phyloP scores from a whole-genome alignment of 2,329 filamentous ascomycete genomes.

The Dactylellina parvicollis region DNA sequence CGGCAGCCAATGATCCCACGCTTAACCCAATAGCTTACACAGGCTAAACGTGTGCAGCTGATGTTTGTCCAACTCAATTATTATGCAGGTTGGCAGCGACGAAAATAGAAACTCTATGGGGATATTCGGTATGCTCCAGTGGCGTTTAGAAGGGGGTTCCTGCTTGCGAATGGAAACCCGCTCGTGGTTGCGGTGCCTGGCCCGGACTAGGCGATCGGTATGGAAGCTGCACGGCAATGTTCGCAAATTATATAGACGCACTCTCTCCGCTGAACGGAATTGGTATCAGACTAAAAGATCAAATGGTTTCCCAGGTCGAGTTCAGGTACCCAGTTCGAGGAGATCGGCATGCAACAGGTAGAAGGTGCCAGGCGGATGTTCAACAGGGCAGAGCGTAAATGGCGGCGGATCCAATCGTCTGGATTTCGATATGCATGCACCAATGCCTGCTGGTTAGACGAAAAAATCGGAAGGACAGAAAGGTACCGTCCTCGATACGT shows the following conservation, averaged over 20 bases:
- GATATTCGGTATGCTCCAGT: conserved; percentile 19
- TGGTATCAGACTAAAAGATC: conserved; percentile 15
- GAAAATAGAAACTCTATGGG: conserved; percentile 40
- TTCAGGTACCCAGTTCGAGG: conserved; percentile 27
- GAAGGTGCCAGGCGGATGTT: conserved; percentile 17
- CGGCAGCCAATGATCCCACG: conserved; percentile 40
- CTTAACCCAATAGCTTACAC: conserved; percentile 38
- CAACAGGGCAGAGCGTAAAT: conserved; percentile 35
- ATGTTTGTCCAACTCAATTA: conserved; percentile 51
- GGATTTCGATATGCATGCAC: conserved; percentile 47
- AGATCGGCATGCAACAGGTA: conserved; percentile 34
- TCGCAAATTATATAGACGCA: conserved; percentile 22
- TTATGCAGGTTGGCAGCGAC: conserved; percentile 33
- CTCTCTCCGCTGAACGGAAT: conserved; percentile 21
- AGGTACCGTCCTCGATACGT: conserved; percentile 31
- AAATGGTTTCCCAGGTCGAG: not conserved
- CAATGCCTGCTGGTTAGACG: conserved; percentile 40
- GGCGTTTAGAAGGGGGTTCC: conserved; percentile 5
- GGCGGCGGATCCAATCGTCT: conserved; percentile 46
- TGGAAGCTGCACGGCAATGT: conserved; percentile 40
- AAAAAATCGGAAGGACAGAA: conserved; percentile 23
- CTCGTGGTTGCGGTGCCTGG: conserved; percentile 32
- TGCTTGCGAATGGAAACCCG: conserved; percentile 7
- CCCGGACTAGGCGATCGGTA: conserved; percentile 37
- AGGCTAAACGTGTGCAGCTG: conserved; percentile 53